Conservation (phyloP, 1,139 yeast genomes). For the Sugiyamaella japonica region DNA sequence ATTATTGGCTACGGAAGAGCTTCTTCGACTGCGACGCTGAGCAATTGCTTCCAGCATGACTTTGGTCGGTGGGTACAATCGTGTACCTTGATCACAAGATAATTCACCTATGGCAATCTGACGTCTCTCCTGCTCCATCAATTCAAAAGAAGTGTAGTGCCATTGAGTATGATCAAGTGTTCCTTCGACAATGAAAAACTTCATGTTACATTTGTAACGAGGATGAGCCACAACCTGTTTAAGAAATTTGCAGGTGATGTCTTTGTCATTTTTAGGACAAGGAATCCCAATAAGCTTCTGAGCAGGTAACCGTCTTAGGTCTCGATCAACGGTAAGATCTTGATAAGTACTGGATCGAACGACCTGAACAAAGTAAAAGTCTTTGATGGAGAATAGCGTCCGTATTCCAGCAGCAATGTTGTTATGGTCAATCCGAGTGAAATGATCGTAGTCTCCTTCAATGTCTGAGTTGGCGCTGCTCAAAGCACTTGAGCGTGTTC, state of each 20-base stretch:
- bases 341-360: constrained; percentile 28
- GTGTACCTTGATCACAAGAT: background rate
- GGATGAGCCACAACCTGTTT: constrained; percentile 33
- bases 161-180: constrained; percentile 17
- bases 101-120: constrained; percentile 21
- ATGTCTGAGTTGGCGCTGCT: background rate
- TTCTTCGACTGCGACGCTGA: constrained; percentile 7
- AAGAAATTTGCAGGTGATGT: constrained; percentile 25
- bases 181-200: constrained; percentile 28
- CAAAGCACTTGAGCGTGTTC: background rate
- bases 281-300: constrained; percentile 29
- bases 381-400: constrained; percentile 14
- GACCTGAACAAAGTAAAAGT: constrained; percentile 29
- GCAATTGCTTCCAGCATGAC: constrained; percentile 8
- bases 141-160: constrained; percentile 25
- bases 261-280: constrained; percentile 18
- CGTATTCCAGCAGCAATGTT: constrained; percentile 22
- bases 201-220: constrained; percentile 32
- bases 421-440: constrained; percentile 19
- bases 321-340: constrained; percentile 13
- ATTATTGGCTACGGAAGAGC: background rate
- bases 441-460: background rate
- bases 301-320: constrained; percentile 23
- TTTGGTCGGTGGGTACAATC: constrained; percentile 10
- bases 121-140: constrained; percentile 26